Conservation (phyloP, 1,139 yeast species). For the Arxiozyma slooffiae region DNA sequence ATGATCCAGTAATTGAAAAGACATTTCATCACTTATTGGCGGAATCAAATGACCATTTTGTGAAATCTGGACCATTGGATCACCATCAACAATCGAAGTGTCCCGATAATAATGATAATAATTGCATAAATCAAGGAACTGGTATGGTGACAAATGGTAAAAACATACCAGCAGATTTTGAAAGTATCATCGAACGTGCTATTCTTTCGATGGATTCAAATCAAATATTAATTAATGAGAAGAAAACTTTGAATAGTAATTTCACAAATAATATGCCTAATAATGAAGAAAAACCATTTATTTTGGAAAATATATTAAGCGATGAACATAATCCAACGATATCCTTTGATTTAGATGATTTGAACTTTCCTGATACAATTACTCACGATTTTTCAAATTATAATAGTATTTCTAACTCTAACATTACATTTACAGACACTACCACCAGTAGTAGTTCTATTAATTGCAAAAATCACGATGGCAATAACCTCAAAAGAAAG, state of each 20-base stretch:
- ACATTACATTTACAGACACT: neutral
- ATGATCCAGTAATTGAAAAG: constrained; percentile 13
- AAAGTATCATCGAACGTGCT: constrained; percentile 15
- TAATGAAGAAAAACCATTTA: constrained; percentile 13
- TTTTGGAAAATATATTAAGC: constrained; percentile 21
- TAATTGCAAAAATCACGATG: neutral
- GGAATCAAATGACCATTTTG: constrained; percentile 10
- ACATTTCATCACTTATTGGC: constrained; percentile 18
- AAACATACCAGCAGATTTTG: constrained; percentile 5
- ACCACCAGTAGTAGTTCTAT: neutral
- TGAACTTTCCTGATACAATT: constrained; percentile 1
- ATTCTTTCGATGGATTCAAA: constrained; percentile 7
- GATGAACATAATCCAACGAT: constrained; percentile 9
- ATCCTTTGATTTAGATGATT: constrained; percentile 3
- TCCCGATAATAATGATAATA: constrained; percentile 1
- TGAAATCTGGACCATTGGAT: neutral
- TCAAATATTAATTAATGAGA: constrained; percentile 11
- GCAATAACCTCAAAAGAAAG: neutral
- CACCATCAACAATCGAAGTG: constrained; percentile 1
- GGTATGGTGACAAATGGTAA: neutral
- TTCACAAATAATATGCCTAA: constrained; percentile 2
- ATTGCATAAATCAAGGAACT: neutral
- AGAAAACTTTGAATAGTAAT: constrained; percentile 3
- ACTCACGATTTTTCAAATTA: neutral
- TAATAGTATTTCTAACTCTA: neutral